Evolutionary conservation across 768 basidiomycete species (phyloP).

Genomic region (Leucocoprinus leucothites): DNA sequence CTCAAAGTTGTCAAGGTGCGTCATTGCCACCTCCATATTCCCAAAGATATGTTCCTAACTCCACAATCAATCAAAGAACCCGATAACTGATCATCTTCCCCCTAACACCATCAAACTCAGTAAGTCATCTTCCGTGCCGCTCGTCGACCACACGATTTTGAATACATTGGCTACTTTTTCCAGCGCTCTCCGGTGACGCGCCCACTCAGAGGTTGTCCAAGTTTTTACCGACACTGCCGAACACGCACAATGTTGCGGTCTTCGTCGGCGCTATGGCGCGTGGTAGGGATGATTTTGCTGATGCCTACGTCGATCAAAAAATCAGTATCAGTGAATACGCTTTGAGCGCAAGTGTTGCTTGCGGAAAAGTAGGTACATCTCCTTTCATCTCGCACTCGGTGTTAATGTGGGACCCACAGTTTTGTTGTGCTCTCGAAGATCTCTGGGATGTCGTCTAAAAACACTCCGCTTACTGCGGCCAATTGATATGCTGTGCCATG

Average conservation of each 20-base stretch:
- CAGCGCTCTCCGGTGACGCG: constrained; percentile 91
- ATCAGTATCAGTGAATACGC: constrained; percentile 95
- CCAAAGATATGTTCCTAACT: constrained; percentile 9
- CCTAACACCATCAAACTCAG: constrained; percentile 95
- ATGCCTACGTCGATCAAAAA: constrained; percentile 92
- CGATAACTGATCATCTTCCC: constrained; percentile 91
- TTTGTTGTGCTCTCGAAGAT: constrained; percentile 90
- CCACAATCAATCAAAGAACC: constrained; percentile 74
- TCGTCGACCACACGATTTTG: constrained; percentile 1
- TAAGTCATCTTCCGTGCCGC: constrained; percentile 36
- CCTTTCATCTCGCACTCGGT: not conserved
- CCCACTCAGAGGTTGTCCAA: constrained; percentile 75
- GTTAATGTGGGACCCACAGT: constrained; percentile 40
- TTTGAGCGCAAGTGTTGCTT: constrained; percentile 90
- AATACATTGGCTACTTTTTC: constrained; percentile 1
- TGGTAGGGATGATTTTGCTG: constrained; percentile 95
- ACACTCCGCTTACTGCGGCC: not conserved
- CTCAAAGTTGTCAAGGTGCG: constrained; percentile 93
- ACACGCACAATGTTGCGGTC: constrained; percentile 87
- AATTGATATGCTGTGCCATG: too few species aligned
- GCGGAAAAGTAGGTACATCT: constrained; percentile 77
- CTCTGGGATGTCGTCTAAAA: constrained; percentile 86
- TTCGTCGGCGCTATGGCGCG: constrained; percentile 99
- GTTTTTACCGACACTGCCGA: constrained; percentile 82
- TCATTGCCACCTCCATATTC: not conserved